Percentiles rank a stretch among this genome's conserved stretches.
phyloP scores from a whole-genome alignment of 2,329 filamentous ascomycete genomes.

The Camptophora hylomeconis region DNA sequence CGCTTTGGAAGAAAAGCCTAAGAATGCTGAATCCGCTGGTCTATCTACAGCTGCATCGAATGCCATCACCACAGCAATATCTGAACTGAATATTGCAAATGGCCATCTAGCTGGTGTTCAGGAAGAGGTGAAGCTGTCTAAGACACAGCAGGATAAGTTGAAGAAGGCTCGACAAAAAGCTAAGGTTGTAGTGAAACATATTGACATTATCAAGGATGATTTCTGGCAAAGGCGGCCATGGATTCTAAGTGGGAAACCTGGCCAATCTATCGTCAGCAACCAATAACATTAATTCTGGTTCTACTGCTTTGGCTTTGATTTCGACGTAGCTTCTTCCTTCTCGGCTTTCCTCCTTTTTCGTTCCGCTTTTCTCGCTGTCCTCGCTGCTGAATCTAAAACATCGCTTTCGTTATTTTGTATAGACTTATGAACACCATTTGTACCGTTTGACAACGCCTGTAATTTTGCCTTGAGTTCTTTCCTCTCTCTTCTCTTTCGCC shows the following conservation, averaged over 20 bases:
- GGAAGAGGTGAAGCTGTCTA: constrained; percentile 30
- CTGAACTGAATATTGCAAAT: no score
- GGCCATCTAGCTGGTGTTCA: not conserved
- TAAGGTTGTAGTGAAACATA: constrained; percentile 65
- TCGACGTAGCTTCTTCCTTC: constrained; percentile 3
- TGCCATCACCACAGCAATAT: not conserved
- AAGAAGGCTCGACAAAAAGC: constrained; percentile 72
- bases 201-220: constrained; percentile 89
- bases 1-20: constrained; percentile 40
- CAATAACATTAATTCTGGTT: no score
- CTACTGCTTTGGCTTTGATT: no score
- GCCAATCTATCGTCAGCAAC: constrained; percentile 49
- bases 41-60: no score
- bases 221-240: constrained; percentile 87
- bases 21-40: not conserved
- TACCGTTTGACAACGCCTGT: not conserved
- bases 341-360: constrained; percentile 11
- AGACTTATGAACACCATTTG: no score
- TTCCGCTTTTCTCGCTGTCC: constrained; percentile 10
- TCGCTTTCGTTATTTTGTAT: constrained; percentile 2
- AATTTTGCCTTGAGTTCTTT: not conserved
- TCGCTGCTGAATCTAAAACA: constrained; percentile 6
- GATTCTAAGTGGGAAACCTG: constrained; percentile 63
- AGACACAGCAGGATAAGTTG: constrained; percentile 71
- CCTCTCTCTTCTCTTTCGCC: not conserved